Percentiles rank a stretch among this genome's conserved stretches.
These are phyloP conservation scores for Trichoderma orchidacearum DNA, from an alignment of 495 filamentous ascomycete genomes.

Conservation along the genomic window DNA sequence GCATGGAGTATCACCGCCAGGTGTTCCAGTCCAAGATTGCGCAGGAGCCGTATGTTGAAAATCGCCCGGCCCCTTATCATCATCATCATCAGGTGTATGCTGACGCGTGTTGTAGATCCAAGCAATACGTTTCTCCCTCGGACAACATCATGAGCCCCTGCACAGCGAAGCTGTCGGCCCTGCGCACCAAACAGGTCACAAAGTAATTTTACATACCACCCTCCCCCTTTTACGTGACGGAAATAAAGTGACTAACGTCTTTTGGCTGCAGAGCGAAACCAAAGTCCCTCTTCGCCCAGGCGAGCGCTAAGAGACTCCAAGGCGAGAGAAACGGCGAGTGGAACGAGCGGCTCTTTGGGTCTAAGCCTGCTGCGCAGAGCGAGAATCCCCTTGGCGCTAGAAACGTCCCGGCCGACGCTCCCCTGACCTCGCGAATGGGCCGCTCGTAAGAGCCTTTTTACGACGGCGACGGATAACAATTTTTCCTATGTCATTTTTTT, in stretches of 20 bases:
- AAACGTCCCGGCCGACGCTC: not conserved
- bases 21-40: conserved; percentile 59
- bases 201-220: conserved; percentile 34
- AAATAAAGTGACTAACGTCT: too few species aligned
- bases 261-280: conserved; percentile 36
- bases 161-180: conserved; percentile 74
- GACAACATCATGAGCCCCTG: conserved; percentile 89
- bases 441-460: not conserved
- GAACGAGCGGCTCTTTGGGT: conserved; percentile 14
- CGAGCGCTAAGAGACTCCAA: conserved; percentile 40
- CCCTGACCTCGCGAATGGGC: not conserved
- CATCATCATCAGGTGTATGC: too few species aligned
- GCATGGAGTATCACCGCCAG: conserved; percentile 72
- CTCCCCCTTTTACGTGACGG: not conserved
- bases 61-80: not conserved
- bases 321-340: too few species aligned
- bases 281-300: conserved; percentile 49
- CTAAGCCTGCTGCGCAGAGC: not conserved
- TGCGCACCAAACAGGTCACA: conserved; percentile 67
- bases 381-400: not conserved
- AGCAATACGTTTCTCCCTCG: conserved; percentile 76
- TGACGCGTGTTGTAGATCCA: conserved; percentile 24
- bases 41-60: conserved; percentile 44
- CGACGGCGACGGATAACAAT: not conserved
- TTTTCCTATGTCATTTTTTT: not conserved